A percentile compares a stretch with the other conserved stretches of the same genome.
Conservation (phyloP, 805 yeast genomes). For the Blastobotrys terrestris region DNA sequence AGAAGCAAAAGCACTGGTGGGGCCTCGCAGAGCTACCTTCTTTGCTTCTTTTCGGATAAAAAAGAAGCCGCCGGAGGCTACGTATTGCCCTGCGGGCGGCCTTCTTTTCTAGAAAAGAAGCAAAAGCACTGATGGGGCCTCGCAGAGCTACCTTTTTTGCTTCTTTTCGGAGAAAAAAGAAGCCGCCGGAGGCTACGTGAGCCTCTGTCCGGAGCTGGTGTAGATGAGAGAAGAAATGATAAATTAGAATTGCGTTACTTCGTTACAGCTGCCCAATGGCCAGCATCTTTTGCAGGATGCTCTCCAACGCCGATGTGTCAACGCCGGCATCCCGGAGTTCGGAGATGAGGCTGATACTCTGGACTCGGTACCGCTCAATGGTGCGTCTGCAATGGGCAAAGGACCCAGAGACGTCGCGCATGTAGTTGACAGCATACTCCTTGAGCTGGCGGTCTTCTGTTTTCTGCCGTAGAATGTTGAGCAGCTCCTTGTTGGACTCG, state of each 20-base stretch:
- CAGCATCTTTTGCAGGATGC: slow-evolving; percentile 15
- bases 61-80: neutral
- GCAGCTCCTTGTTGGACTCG: slow-evolving; percentile 35
- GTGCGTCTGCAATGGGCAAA: slow-evolving; percentile 36
- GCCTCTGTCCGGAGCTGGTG: no score
- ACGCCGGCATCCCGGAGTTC: slow-evolving; percentile 9
- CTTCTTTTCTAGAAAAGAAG: neutral
- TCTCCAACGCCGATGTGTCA: slow-evolving; percentile 10
- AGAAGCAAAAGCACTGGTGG: neutral
- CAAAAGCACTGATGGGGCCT: neutral
- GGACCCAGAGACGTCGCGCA: slow-evolving; percentile 37
- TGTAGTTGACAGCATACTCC: slow-evolving; percentile 42
- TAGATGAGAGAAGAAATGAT: neutral
- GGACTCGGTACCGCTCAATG: slow-evolving; percentile 24
- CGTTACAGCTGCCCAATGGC: slow-evolving; percentile 7
- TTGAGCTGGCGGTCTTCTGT: slow-evolving; percentile 48
- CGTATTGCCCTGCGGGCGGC: neutral
- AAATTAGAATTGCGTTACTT: slow-evolving; percentile 6
- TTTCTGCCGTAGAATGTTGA: slow-evolving; percentile 45
- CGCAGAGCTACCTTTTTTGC: neutral
- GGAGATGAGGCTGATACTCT: slow-evolving; percentile 22
- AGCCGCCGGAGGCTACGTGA: neutral
- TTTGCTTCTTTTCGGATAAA: neutral
- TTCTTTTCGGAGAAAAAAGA: neutral
- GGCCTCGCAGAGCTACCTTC: neutral